Conservation (phyloP, 305 asterid species). For the Plantago coronopus region DNA sequence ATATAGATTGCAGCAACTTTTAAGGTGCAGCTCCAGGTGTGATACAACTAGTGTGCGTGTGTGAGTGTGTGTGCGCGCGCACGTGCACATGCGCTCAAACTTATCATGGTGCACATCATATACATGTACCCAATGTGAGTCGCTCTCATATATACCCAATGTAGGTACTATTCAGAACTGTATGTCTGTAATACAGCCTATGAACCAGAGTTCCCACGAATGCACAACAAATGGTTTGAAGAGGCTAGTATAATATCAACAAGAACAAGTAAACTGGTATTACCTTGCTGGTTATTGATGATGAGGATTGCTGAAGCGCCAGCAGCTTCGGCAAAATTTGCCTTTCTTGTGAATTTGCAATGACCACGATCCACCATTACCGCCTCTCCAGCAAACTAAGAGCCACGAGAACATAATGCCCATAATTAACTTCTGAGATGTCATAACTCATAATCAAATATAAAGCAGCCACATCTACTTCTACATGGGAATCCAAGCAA, state of each 20-base stretch:
- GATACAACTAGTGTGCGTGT: no score
- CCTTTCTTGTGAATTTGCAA: constrained; percentile 88
- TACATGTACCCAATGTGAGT: no score
- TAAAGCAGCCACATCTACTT: background rate
- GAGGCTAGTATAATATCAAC: background rate
- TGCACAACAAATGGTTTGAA: constrained; percentile 1
- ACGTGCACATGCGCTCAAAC: no score
- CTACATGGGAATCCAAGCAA: background rate
- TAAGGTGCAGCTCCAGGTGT: no score
- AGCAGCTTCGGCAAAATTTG: constrained; percentile 84
- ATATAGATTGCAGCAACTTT: no score
- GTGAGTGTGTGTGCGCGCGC: no score
- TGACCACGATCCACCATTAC: constrained; percentile 80
- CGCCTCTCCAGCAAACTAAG: constrained; percentile 68
- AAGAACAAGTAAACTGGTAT: constrained; percentile 16
- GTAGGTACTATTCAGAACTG: no score
- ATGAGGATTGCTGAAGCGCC: constrained; percentile 95
- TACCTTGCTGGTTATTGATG: constrained; percentile 82
- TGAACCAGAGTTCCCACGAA: no score
- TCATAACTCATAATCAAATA: constrained; percentile 5
- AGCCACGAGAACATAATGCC: constrained; percentile 8
- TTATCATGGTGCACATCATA: no score
- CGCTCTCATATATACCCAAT: no score
- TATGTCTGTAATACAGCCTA: no score
- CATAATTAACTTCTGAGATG: constrained; percentile 21